phyloP scores from a whole-genome alignment of 345 rosid genomes.

The Arabidopsis arenosa region DNA sequence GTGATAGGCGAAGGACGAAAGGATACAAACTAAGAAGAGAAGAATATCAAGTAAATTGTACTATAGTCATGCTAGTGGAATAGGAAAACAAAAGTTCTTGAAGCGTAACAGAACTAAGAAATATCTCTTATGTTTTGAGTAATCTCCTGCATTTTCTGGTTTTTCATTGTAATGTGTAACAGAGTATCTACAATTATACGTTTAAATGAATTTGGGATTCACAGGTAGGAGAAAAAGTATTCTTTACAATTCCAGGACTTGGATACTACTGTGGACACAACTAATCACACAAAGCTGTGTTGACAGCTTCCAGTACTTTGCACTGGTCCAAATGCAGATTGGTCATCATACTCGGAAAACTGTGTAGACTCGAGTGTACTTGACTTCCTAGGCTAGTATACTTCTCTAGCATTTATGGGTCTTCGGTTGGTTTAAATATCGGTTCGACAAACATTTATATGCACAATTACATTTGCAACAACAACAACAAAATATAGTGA shows the following conservation, averaged over 20 bases:
- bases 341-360: conserved; percentile 53
- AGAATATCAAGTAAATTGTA: conserved; percentile 4
- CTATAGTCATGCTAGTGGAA: not conserved
- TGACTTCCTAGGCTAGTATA: conserved; percentile 30
- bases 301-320: not conserved
- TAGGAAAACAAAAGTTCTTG: conserved; percentile 3
- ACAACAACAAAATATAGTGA: not conserved
- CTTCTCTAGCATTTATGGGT: not conserved
- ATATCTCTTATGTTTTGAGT: conserved; percentile 1
- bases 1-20: not conserved
- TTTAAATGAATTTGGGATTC: not conserved
- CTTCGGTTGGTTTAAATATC: not conserved
- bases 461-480: not conserved
- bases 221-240: not conserved
- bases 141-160: not conserved
- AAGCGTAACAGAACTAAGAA: conserved; percentile 7
- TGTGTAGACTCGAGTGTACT: conserved; percentile 51
- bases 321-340: conserved; percentile 48
- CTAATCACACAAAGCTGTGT: conserved; percentile 33
- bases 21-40: not conserved
- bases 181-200: not conserved
- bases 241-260: conserved; percentile 28
- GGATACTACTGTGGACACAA: conserved; percentile 46
- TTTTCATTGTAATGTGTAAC: not conserved
- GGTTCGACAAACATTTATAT: not conserved